Percentiles rank a stretch among this genome's conserved stretches.
Evolutionary conservation across 2,329 filamentous ascomycete species (phyloP).

Genomic region (Pseudogymnoascus sp.): DNA sequence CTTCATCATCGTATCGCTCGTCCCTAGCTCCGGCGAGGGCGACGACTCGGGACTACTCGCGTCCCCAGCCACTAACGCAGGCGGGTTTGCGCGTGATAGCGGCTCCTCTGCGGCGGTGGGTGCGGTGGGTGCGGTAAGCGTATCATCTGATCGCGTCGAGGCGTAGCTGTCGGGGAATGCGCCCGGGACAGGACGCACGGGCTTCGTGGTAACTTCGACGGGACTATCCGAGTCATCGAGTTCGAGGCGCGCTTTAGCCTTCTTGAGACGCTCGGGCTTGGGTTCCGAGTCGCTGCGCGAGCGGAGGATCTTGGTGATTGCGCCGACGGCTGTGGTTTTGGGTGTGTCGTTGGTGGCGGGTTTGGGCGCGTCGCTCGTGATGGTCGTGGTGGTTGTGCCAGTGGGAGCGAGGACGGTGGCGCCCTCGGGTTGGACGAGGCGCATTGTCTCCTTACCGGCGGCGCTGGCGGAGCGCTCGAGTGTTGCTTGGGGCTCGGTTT

Average conservation of each 20-base stretch:
- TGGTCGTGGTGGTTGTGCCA: conserved; percentile 25
- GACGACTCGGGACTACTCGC: conserved; percentile 38
- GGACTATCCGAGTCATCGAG: conserved; percentile 55
- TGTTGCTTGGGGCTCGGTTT: conserved; percentile 20
- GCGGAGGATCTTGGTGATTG: conserved; percentile 36
- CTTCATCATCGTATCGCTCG: conserved; percentile 29
- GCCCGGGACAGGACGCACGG: conserved; percentile 25
- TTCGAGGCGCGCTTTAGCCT: conserved; percentile 53
- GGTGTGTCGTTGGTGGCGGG: conserved; percentile 30
- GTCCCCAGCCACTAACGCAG: conserved; percentile 35
- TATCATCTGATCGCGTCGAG: conserved; percentile 12
- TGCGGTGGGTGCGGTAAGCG: conserved; percentile 11
- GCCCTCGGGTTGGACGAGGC: conserved; percentile 11
- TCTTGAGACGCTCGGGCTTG: conserved; percentile 44
- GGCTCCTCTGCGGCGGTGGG: conserved; percentile 20
- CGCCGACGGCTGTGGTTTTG: conserved; percentile 32
- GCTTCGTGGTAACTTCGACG: conserved; percentile 22
- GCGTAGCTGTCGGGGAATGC: conserved; percentile 28
- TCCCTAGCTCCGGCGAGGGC: conserved; percentile 52
- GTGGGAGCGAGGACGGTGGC: background rate
- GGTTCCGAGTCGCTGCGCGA: conserved; percentile 35
- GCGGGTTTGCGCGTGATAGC: conserved; percentile 19
- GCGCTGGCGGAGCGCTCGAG: conserved; percentile 21
- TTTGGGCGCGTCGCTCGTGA: conserved; percentile 29
- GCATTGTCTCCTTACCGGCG: conserved; percentile 21